Evolutionary conservation across 2,329 filamentous ascomycete species (phyloP), one percentile per base, ranked within the genome.

Genomic region (Pseudogymnoascus sp.): DNA sequence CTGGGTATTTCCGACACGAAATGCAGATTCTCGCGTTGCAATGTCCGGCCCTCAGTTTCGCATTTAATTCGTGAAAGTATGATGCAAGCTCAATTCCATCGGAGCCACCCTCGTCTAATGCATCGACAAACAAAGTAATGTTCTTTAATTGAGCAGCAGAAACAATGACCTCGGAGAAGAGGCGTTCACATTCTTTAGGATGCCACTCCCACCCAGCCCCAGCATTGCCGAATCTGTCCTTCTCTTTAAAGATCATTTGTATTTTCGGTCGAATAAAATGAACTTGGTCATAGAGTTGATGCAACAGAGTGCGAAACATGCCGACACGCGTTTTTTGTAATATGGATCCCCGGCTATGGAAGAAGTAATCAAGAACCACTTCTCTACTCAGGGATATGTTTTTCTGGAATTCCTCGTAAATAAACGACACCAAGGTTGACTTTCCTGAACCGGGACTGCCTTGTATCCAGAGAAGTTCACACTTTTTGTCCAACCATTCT

Each of bases 371-470:
- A 8, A 76, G 64, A 4, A 70, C 59, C 5, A 73, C 38, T 2
- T 28, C 41, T 2, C 33, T 14, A 62, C 60, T 61, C 5, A 6
- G 49, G 28, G 5, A 23, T 5, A 18, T 3, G 7, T 2, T 23
- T 21, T 35, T 43, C 3, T 63, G 40, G 45, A 69, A 64, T 33
- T 72, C 71, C 9, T 74, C 65, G 11, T 78, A 67, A 1, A 76
- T 31, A 63, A 71, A 70, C 35, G 67, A 68, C 58, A 79, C 67
- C 33, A 78, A 62, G 1, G 75, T 78, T 4, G 75, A 77, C 61
- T 79, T 78, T 1, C 76, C 75, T 0, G 73, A 71, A 5, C 76
- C 75, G 2, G 76, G 75, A 25, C 78, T 75, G 1, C 76, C 76
- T 59, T 74, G 75, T 37, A 78, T 73, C 74, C 73, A 77, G 3